Evolutionary conservation across 1,139 yeast genomes (phyloP).

Genomic region (Waltiozyma sp.): DNA sequence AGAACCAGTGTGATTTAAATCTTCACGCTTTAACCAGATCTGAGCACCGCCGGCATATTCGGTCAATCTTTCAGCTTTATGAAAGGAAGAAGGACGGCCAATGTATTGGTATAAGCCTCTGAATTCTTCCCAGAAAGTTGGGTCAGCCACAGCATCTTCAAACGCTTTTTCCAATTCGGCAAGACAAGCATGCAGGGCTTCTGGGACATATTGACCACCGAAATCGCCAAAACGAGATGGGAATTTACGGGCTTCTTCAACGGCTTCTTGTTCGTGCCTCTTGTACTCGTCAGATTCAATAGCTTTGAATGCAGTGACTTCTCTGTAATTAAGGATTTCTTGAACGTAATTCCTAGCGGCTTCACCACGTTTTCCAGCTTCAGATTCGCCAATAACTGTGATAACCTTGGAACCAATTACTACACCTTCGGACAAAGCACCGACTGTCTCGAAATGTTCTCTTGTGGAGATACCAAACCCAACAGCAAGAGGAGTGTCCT

Average conservation of each 20-base stretch:
- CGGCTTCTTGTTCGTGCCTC: slow-evolving; percentile 27
- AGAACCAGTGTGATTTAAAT: slow-evolving; percentile 93
- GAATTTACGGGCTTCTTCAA: slow-evolving; percentile 48
- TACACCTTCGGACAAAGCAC: slow-evolving; percentile 79
- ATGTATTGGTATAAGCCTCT: slow-evolving; percentile 73
- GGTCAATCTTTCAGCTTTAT: slow-evolving; percentile 80
- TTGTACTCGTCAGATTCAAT: slow-evolving; percentile 11
- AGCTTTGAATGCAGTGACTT: slow-evolving; percentile 20
- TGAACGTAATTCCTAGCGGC: slow-evolving; percentile 58
- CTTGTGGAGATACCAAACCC: slow-evolving; percentile 96
- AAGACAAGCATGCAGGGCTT: slow-evolving; percentile 84
- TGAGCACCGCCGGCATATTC: slow-evolving; percentile 93
- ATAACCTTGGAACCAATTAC: slow-evolving; percentile 89
- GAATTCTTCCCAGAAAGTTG: slow-evolving; percentile 88
- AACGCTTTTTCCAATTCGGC: slow-evolving; percentile 82
- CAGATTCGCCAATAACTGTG: slow-evolving; percentile 52
- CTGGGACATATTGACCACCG: slow-evolving; percentile 99
- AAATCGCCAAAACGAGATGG: slow-evolving; percentile 82
- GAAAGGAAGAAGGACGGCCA: slow-evolving; percentile 93
- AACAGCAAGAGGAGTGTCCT: slow-evolving; percentile 80
- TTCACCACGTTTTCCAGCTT: slow-evolving; percentile 47
- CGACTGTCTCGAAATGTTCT: slow-evolving; percentile 77
- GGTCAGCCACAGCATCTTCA: slow-evolving; percentile 80
- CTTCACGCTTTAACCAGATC: slow-evolving; percentile 97
- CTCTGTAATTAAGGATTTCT: slow-evolving; percentile 58